Percentiles rank a stretch among this genome's conserved stretches.
phyloP scores from a whole-genome alignment of 176 grass and related monocot genomes.

The Tillandsia fasciculata region DNA sequence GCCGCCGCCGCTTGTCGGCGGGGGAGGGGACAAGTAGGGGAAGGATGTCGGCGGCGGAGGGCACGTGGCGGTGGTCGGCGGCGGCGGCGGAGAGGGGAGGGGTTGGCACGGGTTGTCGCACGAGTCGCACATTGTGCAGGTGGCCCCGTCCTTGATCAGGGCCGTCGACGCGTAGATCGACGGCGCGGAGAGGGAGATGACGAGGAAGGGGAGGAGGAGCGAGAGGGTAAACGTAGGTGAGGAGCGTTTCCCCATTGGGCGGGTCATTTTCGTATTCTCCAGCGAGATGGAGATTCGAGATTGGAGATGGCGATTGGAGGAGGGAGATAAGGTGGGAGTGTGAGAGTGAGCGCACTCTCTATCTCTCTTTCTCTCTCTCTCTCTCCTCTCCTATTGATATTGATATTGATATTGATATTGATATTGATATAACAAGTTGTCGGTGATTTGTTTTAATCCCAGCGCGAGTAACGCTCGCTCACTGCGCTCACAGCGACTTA shows the following conservation, averaged over 20 bases:
- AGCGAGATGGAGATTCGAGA: not conserved
- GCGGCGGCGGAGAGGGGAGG: constrained; percentile 35
- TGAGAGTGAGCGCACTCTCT: too few relatives aligned
- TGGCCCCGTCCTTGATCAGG: constrained; percentile 52
- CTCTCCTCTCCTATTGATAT: too few relatives aligned
- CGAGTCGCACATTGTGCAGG: constrained; percentile 80
- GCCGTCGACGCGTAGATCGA: not conserved
- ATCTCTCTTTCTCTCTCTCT: too few relatives aligned
- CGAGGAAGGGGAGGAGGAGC: not conserved
- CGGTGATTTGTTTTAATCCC: not conserved
- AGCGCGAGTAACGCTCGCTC: not conserved
- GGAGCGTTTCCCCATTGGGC: constrained; percentile 1
- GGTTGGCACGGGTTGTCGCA: constrained; percentile 76
- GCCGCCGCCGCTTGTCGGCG: constrained; percentile 1
- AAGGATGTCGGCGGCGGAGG: constrained; percentile 33
- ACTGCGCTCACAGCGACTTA: not conserved
- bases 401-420: too few relatives aligned
- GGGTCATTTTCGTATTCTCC: not conserved
- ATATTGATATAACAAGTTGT: not conserved
- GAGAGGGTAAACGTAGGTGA: not conserved
- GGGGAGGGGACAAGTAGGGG: constrained; percentile 13
- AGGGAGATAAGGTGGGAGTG: not conserved
- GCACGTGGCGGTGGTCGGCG: constrained; percentile 20
- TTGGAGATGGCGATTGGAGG: not conserved
- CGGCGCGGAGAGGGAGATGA: not conserved